A percentile compares a stretch with the other conserved stretches of the same genome.
phyloP scores from a whole-genome alignment of 2,329 filamentous ascomycete species.

The Talaromyces marneffei region DNA sequence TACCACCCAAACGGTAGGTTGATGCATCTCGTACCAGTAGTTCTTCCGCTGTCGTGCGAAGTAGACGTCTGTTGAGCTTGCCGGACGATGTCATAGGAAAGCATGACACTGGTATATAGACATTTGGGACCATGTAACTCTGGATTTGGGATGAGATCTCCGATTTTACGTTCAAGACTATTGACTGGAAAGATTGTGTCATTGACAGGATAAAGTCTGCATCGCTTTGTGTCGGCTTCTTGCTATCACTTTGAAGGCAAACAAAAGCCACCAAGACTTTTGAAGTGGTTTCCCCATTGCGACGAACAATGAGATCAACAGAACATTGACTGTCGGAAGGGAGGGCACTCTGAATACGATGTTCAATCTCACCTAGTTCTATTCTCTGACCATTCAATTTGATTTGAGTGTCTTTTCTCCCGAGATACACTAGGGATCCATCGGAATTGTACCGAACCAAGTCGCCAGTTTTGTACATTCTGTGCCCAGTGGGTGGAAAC shows the following conservation, averaged over 20 bases:
- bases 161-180: slow-evolving; percentile 1
- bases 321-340: slow-evolving; percentile 36
- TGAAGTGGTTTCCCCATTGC: neutral
- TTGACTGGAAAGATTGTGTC: slow-evolving; percentile 5
- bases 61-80: slow-evolving; percentile 13
- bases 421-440: slow-evolving; percentile 31
- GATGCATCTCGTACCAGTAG: slow-evolving; percentile 11
- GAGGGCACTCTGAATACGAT: slow-evolving; percentile 21
- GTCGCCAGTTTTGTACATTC: slow-evolving; percentile 34
- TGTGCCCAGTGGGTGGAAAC: slow-evolving; percentile 21
- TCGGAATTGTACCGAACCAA: slow-evolving; percentile 31
- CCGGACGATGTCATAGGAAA: slow-evolving; percentile 14
- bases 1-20: slow-evolving; percentile 12
- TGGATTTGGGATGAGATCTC: slow-evolving; percentile 8
- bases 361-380: slow-evolving; percentile 39
- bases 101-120: slow-evolving; percentile 13
- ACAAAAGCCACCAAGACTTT: slow-evolving; percentile 13
- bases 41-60: slow-evolving; percentile 6
- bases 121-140: slow-evolving; percentile 14
- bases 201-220: slow-evolving; percentile 16
- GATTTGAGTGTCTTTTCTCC: slow-evolving; percentile 35
- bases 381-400: slow-evolving; percentile 40
- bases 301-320: slow-evolving; percentile 18
- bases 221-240: slow-evolving; percentile 25
- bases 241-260: slow-evolving; percentile 7